phyloP scores from a whole-genome alignment of 768 basidiomycete species.

The Leccinum longicurvipes region DNA sequence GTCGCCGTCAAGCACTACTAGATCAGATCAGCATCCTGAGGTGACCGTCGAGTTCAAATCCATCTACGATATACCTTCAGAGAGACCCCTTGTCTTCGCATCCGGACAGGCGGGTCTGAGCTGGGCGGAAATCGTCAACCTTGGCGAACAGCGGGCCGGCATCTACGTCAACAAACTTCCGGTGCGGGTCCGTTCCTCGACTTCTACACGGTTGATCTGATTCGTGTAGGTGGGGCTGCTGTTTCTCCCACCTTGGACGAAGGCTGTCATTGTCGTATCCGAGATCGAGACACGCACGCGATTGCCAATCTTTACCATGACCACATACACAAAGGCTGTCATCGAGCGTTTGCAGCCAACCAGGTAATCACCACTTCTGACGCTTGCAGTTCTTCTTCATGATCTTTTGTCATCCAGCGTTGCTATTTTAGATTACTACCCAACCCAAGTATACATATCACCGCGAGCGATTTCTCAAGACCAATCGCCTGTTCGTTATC shows the following conservation, averaged over 20 bases:
- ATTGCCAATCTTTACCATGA: constrained; percentile 51
- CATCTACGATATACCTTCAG: constrained; percentile 24
- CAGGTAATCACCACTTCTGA: constrained; percentile 32
- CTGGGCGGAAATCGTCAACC: constrained; percentile 50
- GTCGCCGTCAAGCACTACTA: constrained; percentile 4
- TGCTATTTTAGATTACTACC: constrained; percentile 51
- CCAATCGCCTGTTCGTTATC: constrained; percentile 53
- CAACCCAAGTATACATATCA: constrained; percentile 47
- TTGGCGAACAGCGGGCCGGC: constrained; percentile 51
- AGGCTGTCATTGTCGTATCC: constrained; percentile 47
- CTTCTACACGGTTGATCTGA: neutral
- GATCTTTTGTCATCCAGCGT: constrained; percentile 32
- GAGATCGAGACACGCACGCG: constrained; percentile 41
- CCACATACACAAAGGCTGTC: constrained; percentile 43
- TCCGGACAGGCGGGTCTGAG: constrained; percentile 43
- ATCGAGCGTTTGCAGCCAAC: constrained; percentile 44
- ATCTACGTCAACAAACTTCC: constrained; percentile 45
- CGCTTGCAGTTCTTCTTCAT: neutral
- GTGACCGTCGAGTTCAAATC: constrained; percentile 39
- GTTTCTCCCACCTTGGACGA: constrained; percentile 50
- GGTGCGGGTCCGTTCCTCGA: constrained; percentile 30
- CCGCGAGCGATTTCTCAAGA: constrained; percentile 31
- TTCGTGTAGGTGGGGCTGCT: constrained; percentile 45
- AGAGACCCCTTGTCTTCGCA: constrained; percentile 40
- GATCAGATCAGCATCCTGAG: constrained; percentile 12